A percentile compares a stretch with the other conserved stretches of the same genome.
Evolutionary conservation across 345 rosid species (phyloP).

Genomic region (Eucalyptus pumila): DNA sequence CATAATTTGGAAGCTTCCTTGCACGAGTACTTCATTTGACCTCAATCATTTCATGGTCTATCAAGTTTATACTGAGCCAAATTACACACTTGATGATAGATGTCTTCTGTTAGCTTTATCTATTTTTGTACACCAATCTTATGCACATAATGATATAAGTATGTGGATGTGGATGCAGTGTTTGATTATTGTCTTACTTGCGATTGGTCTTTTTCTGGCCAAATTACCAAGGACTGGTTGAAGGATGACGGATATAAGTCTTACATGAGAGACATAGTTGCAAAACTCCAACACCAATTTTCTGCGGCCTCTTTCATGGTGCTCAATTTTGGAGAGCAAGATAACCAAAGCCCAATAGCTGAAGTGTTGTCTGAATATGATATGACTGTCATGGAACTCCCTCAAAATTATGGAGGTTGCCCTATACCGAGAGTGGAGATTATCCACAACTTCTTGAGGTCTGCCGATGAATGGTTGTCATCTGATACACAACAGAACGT

Average conservation of each 20-base stretch:
- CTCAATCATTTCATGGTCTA: neutral
- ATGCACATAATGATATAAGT: neutral
- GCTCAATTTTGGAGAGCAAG: constrained; percentile 76
- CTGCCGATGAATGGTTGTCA: too few species aligned
- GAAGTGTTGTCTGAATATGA: too few species aligned
- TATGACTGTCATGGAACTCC: too few species aligned
- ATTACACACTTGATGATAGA: neutral
- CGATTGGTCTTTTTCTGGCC: constrained; percentile 5
- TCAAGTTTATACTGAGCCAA: neutral
- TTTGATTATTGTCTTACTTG: constrained; percentile 79
- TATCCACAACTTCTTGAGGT: too few species aligned
- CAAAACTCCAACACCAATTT: constrained; percentile 56
- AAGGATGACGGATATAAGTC: constrained; percentile 48
- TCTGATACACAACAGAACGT: too few species aligned
- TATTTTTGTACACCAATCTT: neutral
- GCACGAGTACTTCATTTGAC: neutral
- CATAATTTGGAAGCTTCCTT: neutral
- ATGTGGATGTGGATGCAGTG: constrained; percentile 21
- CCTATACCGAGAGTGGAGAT: too few species aligned
- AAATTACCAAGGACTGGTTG: neutral
- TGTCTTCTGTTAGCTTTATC: neutral
- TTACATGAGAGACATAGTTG: constrained; percentile 52
- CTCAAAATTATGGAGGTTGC: too few species aligned
- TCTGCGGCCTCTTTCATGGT: constrained; percentile 67
- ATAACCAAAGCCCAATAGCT: constrained; percentile 18